Conservation (phyloP, 2,329 filamentous ascomycete species). For the Hypocrella siamensis region DNA sequence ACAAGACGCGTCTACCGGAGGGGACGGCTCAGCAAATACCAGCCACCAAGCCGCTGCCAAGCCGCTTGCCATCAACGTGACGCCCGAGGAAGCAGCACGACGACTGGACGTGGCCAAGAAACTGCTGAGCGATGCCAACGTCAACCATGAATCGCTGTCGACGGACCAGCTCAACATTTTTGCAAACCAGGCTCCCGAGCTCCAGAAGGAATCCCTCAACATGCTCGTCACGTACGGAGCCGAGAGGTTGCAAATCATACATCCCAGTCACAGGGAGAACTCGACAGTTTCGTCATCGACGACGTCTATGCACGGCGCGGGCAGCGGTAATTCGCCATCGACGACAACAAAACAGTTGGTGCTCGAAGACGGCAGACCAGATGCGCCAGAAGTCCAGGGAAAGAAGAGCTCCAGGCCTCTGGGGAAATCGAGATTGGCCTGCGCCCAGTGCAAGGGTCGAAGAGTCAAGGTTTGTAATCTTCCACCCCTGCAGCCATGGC, state of each 20-base stretch:
- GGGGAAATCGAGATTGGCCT: constrained; percentile 17
- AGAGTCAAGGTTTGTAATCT: constrained; percentile 21
- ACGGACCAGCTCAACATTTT: constrained; percentile 43
- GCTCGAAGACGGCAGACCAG: constrained; percentile 6
- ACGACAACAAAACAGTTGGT: constrained; percentile 17
- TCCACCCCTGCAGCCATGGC: background rate
- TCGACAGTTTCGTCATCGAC: constrained; percentile 11
- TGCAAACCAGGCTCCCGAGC: constrained; percentile 39
- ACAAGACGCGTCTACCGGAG: no score
- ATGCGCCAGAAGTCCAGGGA: background rate
- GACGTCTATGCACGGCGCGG: constrained; percentile 10
- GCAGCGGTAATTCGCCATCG: constrained; percentile 8
- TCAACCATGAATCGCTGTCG: constrained; percentile 36
- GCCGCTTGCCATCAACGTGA: no score
- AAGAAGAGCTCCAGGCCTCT: constrained; percentile 8
- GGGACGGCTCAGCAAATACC: no score
- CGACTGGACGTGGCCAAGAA: constrained; percentile 31
- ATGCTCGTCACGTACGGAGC: constrained; percentile 44
- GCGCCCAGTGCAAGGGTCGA: constrained; percentile 17
- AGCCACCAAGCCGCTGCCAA: no score
- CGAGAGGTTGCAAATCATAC: constrained; percentile 39
- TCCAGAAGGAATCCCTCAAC: constrained; percentile 37
- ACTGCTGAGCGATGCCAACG: constrained; percentile 27
- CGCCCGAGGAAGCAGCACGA: constrained; percentile 31
- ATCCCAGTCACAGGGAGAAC: constrained; percentile 25